These are phyloP conservation scores for Macadamia integrifolia DNA, from an alignment of 164 flowering plant genomes.

Conservation along the genomic window DNA sequence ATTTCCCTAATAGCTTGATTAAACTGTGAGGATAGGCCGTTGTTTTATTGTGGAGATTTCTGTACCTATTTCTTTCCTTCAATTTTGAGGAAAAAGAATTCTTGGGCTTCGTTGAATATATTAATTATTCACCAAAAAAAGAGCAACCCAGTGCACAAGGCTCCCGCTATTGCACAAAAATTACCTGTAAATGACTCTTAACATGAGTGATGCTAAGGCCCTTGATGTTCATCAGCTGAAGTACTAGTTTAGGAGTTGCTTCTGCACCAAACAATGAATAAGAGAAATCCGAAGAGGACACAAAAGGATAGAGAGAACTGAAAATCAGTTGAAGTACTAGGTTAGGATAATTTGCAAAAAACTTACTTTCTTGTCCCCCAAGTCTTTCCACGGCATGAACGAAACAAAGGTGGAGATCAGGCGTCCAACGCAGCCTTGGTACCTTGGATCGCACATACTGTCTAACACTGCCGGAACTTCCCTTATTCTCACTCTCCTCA, in stretches of 20 bases:
- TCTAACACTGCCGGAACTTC: slow-evolving; percentile 26
- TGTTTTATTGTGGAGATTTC: too few relatives aligned
- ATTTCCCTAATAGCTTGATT: too few relatives aligned
- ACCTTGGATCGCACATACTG: slow-evolving; percentile 73
- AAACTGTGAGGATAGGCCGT: too few relatives aligned
- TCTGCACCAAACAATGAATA: too few relatives aligned
- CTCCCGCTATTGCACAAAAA: not conserved
- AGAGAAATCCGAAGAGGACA: too few relatives aligned
- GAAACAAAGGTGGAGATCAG: slow-evolving; percentile 76
- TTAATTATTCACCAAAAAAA: too few relatives aligned
- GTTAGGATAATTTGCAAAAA: slow-evolving; percentile 35
- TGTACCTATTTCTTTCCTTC: too few relatives aligned
- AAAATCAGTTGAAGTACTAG: slow-evolving; percentile 34
- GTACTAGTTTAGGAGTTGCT: too few relatives aligned
- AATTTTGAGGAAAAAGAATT: too few relatives aligned
- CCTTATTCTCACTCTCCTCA: not conserved
- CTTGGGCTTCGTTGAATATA: too few relatives aligned
- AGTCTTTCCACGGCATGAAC: slow-evolving; percentile 64
- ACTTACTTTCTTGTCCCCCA: slow-evolving; percentile 78
- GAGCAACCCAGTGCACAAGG: too few relatives aligned
- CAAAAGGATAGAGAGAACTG: too few relatives aligned
- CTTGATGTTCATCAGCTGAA: slow-evolving; percentile 77
- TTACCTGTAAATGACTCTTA: slow-evolving; percentile 87
- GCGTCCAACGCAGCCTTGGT: slow-evolving; percentile 81
- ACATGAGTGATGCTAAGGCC: slow-evolving; percentile 87